Conservation (phyloP, 2,329 filamentous ascomycete species). For the Amylocarpus encephaloides region DNA sequence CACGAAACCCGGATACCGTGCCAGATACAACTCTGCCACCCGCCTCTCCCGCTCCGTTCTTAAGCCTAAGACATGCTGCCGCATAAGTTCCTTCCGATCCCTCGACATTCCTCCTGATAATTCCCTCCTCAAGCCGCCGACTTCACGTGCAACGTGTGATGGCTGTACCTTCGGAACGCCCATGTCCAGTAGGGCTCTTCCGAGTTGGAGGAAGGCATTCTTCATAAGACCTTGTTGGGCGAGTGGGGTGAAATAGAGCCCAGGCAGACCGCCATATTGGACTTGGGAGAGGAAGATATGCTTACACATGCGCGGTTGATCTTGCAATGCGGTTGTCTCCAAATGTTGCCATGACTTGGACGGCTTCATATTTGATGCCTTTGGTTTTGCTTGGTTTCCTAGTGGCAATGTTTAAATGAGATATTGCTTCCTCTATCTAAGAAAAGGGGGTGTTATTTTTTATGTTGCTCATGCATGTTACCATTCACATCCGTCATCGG, state of each 20-base stretch:
- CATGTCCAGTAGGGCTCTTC: background rate
- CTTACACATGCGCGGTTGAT: background rate
- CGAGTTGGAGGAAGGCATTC: background rate
- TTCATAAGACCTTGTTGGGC: background rate
- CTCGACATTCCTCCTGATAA: constrained; percentile 12
- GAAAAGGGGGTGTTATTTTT: too few relatives aligned
- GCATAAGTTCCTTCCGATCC: constrained; percentile 10
- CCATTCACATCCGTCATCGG: too few relatives aligned
- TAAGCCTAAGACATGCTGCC: constrained; percentile 8
- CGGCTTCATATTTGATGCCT: background rate
- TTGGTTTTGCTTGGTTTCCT: background rate
- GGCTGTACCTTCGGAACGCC: background rate
- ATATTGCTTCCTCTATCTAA: too few relatives aligned
- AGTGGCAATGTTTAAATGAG: too few relatives aligned
- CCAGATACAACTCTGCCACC: constrained; percentile 13
- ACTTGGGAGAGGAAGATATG: background rate
- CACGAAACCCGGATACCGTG: constrained; percentile 12
- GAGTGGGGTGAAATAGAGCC: background rate
- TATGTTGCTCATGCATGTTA: too few relatives aligned
- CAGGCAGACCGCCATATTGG: background rate
- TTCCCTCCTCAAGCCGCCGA: constrained; percentile 7
- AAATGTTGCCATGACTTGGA: background rate
- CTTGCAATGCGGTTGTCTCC: background rate
- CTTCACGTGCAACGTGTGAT: constrained; percentile 1
- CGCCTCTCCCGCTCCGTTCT: constrained; percentile 5